A percentile compares a stretch with the other conserved stretches of the same genome.
Conservation (phyloP, 2,329 filamentous ascomycete species). For the Stemphylium vesicarium region DNA sequence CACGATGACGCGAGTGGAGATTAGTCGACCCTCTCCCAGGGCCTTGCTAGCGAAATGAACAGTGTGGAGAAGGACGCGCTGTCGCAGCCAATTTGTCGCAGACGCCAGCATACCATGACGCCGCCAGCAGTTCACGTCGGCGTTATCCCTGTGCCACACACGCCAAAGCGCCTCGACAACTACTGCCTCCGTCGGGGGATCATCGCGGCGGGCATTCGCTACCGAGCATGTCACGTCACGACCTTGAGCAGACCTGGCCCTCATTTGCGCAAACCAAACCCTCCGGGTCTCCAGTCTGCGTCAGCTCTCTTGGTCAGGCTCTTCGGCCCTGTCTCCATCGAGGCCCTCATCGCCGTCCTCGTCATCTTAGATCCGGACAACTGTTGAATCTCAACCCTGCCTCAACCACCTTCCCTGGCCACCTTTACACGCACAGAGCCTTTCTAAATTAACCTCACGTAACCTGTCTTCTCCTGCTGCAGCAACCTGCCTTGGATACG, state of each 20-base stretch:
- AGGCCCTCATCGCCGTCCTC: constrained; percentile 23
- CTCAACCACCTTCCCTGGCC: constrained; percentile 33
- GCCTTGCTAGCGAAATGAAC: constrained; percentile 47
- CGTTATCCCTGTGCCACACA: constrained; percentile 30
- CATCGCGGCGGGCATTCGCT: constrained; percentile 15
- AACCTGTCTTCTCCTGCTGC: constrained; percentile 27
- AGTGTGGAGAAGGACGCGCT: constrained; percentile 46
- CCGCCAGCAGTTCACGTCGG: constrained; percentile 26
- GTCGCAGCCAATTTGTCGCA: constrained; percentile 42
- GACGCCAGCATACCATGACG: constrained; percentile 26
- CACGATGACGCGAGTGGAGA: constrained; percentile 37
- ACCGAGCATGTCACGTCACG: constrained; percentile 14
- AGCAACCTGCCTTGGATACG: constrained; percentile 20
- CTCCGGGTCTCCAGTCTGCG: constrained; percentile 15
- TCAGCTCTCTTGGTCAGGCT: constrained; percentile 31
- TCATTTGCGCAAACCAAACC: constrained; percentile 20
- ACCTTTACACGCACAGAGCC: constrained; percentile 41
- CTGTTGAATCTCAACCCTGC: constrained; percentile 29
- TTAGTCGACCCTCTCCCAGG: constrained; percentile 29
- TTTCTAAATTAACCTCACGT: constrained; percentile 34
- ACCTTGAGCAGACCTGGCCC: constrained; percentile 8
- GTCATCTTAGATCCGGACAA: constrained; percentile 33
- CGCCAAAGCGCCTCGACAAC: constrained; percentile 11
- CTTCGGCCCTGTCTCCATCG: constrained; percentile 33
- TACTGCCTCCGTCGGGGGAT: constrained; percentile 12